Conservation (phyloP, 306 rosid genomes). For the Chamaecrista fasciculata region DNA sequence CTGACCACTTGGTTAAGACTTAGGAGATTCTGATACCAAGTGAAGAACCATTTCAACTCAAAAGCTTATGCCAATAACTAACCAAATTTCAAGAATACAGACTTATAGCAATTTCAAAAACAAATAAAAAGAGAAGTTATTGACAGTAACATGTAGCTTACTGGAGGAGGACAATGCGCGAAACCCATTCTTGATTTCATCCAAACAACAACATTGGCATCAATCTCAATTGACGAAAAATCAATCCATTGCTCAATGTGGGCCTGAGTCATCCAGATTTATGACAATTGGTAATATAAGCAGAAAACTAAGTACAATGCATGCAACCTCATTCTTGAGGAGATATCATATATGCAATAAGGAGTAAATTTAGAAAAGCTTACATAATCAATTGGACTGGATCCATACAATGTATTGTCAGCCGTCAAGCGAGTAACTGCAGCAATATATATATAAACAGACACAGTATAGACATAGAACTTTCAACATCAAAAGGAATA, state of each 20-base stretch:
- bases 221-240: constrained; percentile 67
- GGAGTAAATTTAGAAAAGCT: not conserved
- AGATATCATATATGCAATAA: not conserved
- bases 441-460: constrained; percentile 5
- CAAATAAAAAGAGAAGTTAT: not conserved
- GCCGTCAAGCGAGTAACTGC: constrained; percentile 65
- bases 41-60: too few relatives aligned
- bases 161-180: constrained; percentile 52
- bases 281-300: not conserved
- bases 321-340: not conserved
- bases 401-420: constrained; percentile 53
- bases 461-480: not conserved
- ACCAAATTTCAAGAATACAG: not conserved
- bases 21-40: too few relatives aligned
- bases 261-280: constrained; percentile 47
- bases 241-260: constrained; percentile 88
- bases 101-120: not conserved
- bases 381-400: constrained; percentile 60
- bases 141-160: constrained; percentile 30
- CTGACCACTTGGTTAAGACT: too few relatives aligned
- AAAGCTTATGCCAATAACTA: too few relatives aligned
- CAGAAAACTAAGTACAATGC: not conserved
- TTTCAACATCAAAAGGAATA: not conserved
- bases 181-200: constrained; percentile 43
- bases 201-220: constrained; percentile 40